Percentiles rank a stretch among this genome's conserved stretches.
Conservation (phyloP, 768 basidiomycete species). For the Saitozyma podzolica region DNA sequence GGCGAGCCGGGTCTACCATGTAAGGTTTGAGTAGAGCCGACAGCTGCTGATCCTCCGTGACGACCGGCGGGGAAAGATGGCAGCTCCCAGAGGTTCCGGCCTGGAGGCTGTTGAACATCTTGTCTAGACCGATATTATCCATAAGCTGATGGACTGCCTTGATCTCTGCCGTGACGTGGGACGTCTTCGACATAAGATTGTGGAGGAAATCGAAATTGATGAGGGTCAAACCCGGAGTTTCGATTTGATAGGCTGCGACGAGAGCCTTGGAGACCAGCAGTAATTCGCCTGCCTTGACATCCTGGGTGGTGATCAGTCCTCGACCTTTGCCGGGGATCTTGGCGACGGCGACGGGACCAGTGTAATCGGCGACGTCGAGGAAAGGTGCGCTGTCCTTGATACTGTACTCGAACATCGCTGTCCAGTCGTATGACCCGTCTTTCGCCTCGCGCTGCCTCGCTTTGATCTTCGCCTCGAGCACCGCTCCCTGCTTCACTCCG, state of each 20-base stretch:
- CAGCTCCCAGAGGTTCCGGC: too few relatives aligned
- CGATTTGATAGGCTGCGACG: neutral
- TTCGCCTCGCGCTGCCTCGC: neutral
- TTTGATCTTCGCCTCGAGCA: neutral
- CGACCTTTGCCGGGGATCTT: conserved; percentile 1
- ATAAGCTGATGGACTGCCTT: conserved; percentile 7
- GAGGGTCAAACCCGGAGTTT: neutral
- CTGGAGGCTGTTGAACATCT: conserved; percentile 1
- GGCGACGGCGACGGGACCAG: conserved; percentile 1
- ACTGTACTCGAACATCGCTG: neutral
- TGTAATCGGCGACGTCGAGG: conserved; percentile 13
- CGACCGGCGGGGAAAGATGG: neutral
- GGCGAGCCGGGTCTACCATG: neutral
- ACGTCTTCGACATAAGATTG: neutral
- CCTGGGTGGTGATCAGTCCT: conserved; percentile 4
- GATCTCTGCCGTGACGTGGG: conserved; percentile 3
- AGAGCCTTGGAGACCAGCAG: conserved; percentile 9
- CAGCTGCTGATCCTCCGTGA: neutral
- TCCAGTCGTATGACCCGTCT: conserved; percentile 5
- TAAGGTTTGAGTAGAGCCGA: neutral
- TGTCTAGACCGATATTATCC: neutral
- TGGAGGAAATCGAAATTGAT: neutral
- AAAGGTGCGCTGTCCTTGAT: neutral
- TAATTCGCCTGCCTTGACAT: conserved; percentile 8
- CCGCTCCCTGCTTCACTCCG: neutral